Conservation (phyloP, 192 early-diverging fungal species). For the Backusella psychrophila region DNA sequence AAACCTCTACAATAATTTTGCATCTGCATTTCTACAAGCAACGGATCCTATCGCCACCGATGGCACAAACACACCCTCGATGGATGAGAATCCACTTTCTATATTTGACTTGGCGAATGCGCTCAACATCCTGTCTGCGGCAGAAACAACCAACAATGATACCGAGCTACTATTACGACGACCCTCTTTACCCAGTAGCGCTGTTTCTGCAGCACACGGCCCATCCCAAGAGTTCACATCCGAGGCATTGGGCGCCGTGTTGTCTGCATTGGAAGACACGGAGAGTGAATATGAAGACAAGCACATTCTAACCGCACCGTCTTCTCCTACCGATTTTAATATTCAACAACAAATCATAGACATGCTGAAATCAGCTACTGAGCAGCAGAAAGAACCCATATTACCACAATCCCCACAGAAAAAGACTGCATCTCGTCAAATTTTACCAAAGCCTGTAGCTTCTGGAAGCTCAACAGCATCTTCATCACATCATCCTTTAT, state of each 20-base stretch:
- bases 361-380: constrained; percentile 8
- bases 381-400: not conserved
- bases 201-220: constrained; percentile 6
- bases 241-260: constrained; percentile 8
- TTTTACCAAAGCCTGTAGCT: constrained; percentile 12
- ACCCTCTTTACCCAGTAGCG: constrained; percentile 18
- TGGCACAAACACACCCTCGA: not conserved
- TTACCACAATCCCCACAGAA: not conserved
- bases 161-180: constrained; percentile 6
- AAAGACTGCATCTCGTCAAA: constrained; percentile 10
- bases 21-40: constrained; percentile 24
- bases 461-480: not conserved
- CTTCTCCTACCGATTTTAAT: constrained; percentile 12
- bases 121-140: not conserved
- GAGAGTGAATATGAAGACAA: constrained; percentile 1
- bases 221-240: constrained; percentile 3
- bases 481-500: not conserved
- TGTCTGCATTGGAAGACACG: constrained; percentile 20
- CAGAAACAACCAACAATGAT: not conserved
- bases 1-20: constrained; percentile 18
- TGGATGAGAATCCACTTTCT: constrained; percentile 8
- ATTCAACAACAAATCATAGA: constrained; percentile 19
- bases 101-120: constrained; percentile 14
- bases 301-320: constrained; percentile 16
- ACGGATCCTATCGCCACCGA: not conserved